Conservation (phyloP, 2,329 filamentous ascomycete species). For the Parasarocladium wereldwijsianum region DNA sequence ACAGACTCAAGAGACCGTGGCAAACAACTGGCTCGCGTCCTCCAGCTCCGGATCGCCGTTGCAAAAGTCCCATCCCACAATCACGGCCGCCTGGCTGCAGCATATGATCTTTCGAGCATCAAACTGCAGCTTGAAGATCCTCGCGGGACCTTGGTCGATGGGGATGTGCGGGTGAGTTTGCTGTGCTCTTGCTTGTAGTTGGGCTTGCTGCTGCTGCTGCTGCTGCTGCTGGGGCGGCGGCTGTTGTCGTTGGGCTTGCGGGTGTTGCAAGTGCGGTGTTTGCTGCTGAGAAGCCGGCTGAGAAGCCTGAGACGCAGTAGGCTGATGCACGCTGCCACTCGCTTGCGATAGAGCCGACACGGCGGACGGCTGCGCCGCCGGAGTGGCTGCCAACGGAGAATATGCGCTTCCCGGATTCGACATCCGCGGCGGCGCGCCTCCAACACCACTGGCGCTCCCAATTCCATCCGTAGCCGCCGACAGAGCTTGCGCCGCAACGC, state of each 20-base stretch:
- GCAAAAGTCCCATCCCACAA: slow-evolving; percentile 97
- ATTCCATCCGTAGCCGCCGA: too few species aligned
- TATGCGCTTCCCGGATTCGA: too few species aligned
- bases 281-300: slow-evolving; percentile 9
- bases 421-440: too few species aligned
- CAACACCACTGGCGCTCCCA: too few species aligned
- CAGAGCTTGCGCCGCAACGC: too few species aligned
- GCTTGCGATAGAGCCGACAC: too few species aligned
- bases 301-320: slow-evolving; percentile 9
- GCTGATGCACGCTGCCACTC: too few species aligned
- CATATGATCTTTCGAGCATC: slow-evolving; percentile 87
- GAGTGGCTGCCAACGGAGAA: too few species aligned
- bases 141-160: slow-evolving; percentile 31
- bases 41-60: slow-evolving; percentile 70
- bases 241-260: not conserved
- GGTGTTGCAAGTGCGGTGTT: not conserved
- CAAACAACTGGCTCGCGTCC: slow-evolving; percentile 66
- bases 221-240: too few species aligned
- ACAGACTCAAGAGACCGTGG: slow-evolving; percentile 31
- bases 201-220: slow-evolving; percentile 4
- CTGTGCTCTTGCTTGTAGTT: too few species aligned
- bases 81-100: slow-evolving; percentile 79
- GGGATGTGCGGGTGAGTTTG: slow-evolving; percentile 28
- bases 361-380: too few species aligned
- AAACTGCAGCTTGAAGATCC: slow-evolving; percentile 95